Percentiles rank a stretch among this genome's conserved stretches.
Conservation (phyloP, 1,284 basidiomycete species). For the Ustilago trichophora region DNA sequence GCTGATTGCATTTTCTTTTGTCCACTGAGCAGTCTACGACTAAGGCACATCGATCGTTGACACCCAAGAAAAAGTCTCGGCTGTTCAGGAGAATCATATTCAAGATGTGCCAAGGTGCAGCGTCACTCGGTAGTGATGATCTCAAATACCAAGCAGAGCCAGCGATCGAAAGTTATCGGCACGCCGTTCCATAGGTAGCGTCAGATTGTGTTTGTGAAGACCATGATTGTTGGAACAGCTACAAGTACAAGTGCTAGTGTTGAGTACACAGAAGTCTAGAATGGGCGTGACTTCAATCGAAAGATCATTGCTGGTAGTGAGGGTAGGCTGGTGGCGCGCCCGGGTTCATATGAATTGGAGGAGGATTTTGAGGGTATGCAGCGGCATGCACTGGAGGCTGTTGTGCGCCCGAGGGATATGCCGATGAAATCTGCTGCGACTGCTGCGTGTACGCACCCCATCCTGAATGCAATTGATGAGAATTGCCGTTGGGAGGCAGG, state of each 20-base stretch:
- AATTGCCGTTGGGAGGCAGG: neutral
- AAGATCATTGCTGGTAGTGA: constrained; percentile 14
- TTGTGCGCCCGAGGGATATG: neutral
- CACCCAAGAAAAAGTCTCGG: no score
- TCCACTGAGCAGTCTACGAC: neutral
- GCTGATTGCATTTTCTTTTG: no score
- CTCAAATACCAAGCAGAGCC: no score
- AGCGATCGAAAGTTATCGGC: no score
- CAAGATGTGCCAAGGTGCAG: no score
- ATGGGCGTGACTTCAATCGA: neutral
- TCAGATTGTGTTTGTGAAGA: neutral
- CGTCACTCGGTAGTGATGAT: no score
- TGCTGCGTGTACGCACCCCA: constrained; percentile 17
- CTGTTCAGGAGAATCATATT: no score
- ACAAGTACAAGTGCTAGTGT: constrained; percentile 24
- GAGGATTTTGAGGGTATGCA: constrained; percentile 4
- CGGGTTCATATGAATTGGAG: neutral
- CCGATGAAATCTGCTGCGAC: neutral
- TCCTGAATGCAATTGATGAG: neutral
- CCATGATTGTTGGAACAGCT: constrained; percentile 1
- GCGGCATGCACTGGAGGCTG: neutral
- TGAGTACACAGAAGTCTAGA: neutral
- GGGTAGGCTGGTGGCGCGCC: neutral
- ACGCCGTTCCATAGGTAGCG: no score
- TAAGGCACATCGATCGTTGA: neutral